Evolutionary conservation across 179 eudicot genomes (phyloP).

Genomic region (Spergularia azorica): DNA sequence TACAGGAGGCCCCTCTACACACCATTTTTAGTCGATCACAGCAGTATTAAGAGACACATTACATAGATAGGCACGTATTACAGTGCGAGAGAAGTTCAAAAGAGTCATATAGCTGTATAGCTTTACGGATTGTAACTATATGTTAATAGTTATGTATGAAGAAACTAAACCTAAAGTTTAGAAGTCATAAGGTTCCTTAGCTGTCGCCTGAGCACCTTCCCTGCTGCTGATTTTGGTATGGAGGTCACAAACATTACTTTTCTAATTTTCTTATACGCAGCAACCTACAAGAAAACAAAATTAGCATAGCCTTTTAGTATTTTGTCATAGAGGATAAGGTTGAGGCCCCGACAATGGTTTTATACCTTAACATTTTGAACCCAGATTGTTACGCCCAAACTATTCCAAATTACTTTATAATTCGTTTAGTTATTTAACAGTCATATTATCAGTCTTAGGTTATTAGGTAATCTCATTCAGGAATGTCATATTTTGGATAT

Average conservation of each 20-base stretch:
- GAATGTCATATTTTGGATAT: not conserved
- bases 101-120: not conserved
- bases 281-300: constrained; percentile 49
- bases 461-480: not conserved
- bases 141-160: constrained; percentile 5
- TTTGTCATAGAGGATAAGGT: too few species aligned
- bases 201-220: constrained; percentile 72
- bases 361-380: too few species aligned
- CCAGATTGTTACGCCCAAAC: too few species aligned
- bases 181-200: constrained; percentile 39
- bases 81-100: not conserved
- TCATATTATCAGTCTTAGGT: not conserved
- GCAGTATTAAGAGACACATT: not conserved
- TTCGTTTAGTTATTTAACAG: too few species aligned
- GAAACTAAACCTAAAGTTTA: constrained; percentile 28
- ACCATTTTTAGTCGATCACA: not conserved
- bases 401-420: too few species aligned
- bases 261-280: constrained; percentile 78
- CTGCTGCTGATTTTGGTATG: constrained; percentile 76
- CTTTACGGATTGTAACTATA: not conserved
- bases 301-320: not conserved
- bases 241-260: constrained; percentile 57
- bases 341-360: too few species aligned
- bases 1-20: not conserved
- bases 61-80: not conserved